These are phyloP conservation scores for Psidium guajava DNA, from an alignment of 345 rosid species.

Conservation along the genomic window DNA sequence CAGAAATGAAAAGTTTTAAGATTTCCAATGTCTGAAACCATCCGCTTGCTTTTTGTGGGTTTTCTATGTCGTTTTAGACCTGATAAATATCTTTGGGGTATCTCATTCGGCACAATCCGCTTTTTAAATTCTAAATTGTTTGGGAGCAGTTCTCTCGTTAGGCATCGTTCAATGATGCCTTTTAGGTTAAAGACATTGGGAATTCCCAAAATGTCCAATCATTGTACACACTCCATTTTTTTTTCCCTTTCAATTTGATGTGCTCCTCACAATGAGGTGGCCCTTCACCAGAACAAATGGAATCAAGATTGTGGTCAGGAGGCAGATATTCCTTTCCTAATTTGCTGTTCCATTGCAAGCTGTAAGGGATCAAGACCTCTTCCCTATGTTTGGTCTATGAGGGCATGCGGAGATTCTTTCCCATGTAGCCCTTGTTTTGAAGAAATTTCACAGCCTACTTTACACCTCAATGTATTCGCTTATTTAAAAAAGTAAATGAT, in stretches of 20 bases:
- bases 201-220: background rate
- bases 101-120: background rate
- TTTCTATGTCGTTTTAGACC: background rate
- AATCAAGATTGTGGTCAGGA: background rate
- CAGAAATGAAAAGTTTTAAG: background rate
- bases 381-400: background rate
- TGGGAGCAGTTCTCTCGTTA: background rate
- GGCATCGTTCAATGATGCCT: background rate
- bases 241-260: background rate
- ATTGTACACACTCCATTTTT: background rate
- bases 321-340: background rate
- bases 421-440: background rate
- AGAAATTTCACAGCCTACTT: background rate
- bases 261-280: background rate
- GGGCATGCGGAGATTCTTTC: background rate
- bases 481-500: background rate
- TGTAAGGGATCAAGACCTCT: background rate
- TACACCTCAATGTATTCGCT: background rate
- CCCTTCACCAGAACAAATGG: background rate
- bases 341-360: background rate
- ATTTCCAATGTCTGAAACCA: background rate
- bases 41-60: background rate
- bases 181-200: background rate
- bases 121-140: background rate
- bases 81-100: background rate